Evolutionary conservation across 148 eudicot genomes (phyloP).

Genomic region (Beta vulgaris): DNA sequence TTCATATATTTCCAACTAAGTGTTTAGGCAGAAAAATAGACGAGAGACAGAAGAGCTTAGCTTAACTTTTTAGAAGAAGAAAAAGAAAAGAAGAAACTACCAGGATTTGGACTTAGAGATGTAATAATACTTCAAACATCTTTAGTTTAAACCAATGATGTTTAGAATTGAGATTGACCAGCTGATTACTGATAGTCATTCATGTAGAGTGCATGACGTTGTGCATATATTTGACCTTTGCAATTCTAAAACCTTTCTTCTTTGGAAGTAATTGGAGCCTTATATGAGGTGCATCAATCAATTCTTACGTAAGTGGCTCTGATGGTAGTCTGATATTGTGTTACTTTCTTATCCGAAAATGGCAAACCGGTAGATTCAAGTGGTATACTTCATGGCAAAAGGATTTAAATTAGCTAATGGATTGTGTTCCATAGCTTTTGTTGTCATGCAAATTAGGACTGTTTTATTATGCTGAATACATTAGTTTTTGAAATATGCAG

Average conservation of each 20-base stretch:
- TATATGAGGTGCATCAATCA: too few species aligned
- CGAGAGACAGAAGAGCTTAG: too few species aligned
- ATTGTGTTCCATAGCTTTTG: too few species aligned
- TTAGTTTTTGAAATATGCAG: background rate
- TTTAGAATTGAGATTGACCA: background rate
- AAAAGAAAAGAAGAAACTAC: too few species aligned
- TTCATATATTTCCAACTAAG: background rate
- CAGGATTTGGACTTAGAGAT: background rate
- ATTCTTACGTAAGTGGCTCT: too few species aligned
- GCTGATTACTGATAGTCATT: background rate
- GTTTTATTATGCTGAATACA: background rate
- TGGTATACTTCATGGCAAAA: too few species aligned
- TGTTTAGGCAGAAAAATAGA: background rate
- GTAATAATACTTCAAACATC: background rate
- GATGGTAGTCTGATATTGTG: too few species aligned
- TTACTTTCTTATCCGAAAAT: too few species aligned
- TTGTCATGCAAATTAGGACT: too few species aligned
- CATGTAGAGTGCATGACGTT: background rate
- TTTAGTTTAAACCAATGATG: background rate
- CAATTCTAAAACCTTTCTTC: background rate
- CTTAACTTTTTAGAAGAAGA: background rate
- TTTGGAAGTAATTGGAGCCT: too few species aligned
- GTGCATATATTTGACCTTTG: background rate
- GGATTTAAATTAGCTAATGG: too few species aligned
- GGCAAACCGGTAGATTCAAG: too few species aligned